Percentiles rank a stretch among this genome's conserved stretches.
phyloP scores from a whole-genome alignment of 495 filamentous ascomycete genomes.

The Beverwykella pulmonaria region DNA sequence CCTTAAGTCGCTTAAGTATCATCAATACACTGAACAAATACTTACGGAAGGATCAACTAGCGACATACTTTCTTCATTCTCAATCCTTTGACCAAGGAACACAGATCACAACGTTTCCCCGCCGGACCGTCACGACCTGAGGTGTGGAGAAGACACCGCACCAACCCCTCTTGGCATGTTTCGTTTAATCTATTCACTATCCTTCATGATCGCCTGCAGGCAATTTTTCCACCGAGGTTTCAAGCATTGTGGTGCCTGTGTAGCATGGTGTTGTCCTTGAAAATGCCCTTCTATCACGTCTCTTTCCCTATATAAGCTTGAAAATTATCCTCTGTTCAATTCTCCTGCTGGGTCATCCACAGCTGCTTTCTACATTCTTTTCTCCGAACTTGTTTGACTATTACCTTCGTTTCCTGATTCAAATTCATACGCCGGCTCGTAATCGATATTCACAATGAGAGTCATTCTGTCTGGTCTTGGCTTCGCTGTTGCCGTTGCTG shows the following conservation, averaged over 20 bases:
- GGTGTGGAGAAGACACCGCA: not conserved
- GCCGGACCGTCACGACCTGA: not conserved
- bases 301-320: not conserved
- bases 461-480: constrained; percentile 11
- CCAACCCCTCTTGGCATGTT: constrained; percentile 19
- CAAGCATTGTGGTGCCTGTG: not conserved
- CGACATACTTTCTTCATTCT: not conserved
- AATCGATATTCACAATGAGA: constrained; percentile 20
- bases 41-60: not conserved
- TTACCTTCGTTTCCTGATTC: not conserved
- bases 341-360: not conserved
- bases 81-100: not conserved
- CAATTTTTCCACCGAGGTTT: constrained; percentile 12
- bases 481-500: constrained; percentile 22
- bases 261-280: not conserved
- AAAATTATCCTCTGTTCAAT: not conserved
- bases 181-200: constrained; percentile 30
- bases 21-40: not conserved
- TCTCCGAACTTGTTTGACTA: not conserved
- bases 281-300: not conserved
- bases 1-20: not conserved
- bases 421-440: constrained; percentile 3
- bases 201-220: constrained; percentile 22
- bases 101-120: not conserved
- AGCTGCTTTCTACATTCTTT: not conserved